Evolutionary conservation across 1,139 yeast species (phyloP).

Genomic region (Pichia sp.): DNA sequence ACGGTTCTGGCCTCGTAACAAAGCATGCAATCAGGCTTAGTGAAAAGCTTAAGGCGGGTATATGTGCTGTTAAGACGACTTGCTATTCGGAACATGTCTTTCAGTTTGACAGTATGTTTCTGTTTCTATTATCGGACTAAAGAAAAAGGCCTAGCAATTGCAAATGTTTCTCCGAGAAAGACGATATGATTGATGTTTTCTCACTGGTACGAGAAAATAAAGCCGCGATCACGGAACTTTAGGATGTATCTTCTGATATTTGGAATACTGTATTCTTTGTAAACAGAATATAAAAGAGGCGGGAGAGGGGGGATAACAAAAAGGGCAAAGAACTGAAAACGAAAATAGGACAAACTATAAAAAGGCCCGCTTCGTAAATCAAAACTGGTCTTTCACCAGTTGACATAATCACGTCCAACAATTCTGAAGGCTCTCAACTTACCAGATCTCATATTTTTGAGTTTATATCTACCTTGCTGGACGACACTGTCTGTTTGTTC

Average conservation of each 20-base stretch:
- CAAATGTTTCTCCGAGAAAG: no score
- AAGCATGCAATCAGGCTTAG: constrained; percentile 73
- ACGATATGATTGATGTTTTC: no score
- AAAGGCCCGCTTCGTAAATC: neutral
- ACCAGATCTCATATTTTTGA: constrained; percentile 74
- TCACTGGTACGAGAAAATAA: no score
- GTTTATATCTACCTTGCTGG: constrained; percentile 57
- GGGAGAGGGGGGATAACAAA: neutral
- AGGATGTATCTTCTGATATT: no score
- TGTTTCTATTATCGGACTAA: no score
- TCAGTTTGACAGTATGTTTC: neutral
- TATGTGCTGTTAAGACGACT: neutral
- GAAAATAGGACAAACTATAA: neutral
- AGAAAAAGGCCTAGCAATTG: no score
- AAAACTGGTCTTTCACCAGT: constrained; percentile 40
- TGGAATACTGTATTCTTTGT: no score
- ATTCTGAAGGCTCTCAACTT: constrained; percentile 73
- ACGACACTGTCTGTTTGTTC: constrained; percentile 57
- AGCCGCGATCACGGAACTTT: no score
- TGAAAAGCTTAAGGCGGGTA: constrained; percentile 54
- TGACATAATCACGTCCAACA: constrained; percentile 57
- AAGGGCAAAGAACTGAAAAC: neutral
- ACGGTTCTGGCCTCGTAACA: constrained; percentile 69
- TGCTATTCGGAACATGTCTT: neutral
- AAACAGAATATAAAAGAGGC: neutral